These are phyloP conservation scores for Aspergillus amoenus DNA, from an alignment of 2,329 filamentous ascomycete genomes.

Conservation along the genomic window DNA sequence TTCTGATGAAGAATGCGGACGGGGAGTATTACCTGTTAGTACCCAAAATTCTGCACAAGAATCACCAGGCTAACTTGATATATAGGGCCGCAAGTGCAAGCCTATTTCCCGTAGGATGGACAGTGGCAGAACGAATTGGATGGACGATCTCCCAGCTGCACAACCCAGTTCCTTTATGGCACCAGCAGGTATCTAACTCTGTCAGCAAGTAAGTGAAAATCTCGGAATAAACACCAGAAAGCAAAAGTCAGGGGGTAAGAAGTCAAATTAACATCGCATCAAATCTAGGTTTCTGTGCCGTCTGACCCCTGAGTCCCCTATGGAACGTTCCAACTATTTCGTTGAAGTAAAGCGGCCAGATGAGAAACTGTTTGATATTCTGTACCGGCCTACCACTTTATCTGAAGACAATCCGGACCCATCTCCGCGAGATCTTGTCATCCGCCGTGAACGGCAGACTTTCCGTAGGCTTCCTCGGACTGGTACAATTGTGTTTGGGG, in stretches of 20 bases:
- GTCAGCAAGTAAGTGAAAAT: slow-evolving; percentile 42
- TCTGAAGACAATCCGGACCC: slow-evolving; percentile 40
- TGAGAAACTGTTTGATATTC: slow-evolving; percentile 40
- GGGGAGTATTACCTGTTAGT: slow-evolving; percentile 50
- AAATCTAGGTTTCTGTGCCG: slow-evolving; percentile 46
- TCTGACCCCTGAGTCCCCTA: slow-evolving; percentile 43
- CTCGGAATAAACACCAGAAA: background rate
- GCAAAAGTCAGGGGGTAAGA: too few species aligned
- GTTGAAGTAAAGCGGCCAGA: slow-evolving; percentile 46
- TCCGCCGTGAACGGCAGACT: slow-evolving; percentile 52
- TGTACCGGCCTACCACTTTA: slow-evolving; percentile 46
- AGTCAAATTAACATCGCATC: slow-evolving; percentile 1
- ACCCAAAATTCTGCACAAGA: background rate
- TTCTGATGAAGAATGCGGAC: slow-evolving; percentile 48
- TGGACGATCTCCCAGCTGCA: slow-evolving; percentile 50
- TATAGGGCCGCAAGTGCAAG: slow-evolving; percentile 51
- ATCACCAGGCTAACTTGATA: background rate
- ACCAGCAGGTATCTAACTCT: slow-evolving; percentile 44
- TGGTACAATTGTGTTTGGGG: slow-evolving; percentile 50
- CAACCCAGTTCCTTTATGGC: slow-evolving; percentile 50
- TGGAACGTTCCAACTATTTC: slow-evolving; percentile 53
- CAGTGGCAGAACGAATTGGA: slow-evolving; percentile 49
- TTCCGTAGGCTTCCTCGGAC: slow-evolving; percentile 48
- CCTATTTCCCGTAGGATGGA: slow-evolving; percentile 55
- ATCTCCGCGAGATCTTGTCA: slow-evolving; percentile 42